Evolutionary conservation across 2,329 filamentous ascomycete species (phyloP).

Genomic region (Lachnellula cervina): DNA sequence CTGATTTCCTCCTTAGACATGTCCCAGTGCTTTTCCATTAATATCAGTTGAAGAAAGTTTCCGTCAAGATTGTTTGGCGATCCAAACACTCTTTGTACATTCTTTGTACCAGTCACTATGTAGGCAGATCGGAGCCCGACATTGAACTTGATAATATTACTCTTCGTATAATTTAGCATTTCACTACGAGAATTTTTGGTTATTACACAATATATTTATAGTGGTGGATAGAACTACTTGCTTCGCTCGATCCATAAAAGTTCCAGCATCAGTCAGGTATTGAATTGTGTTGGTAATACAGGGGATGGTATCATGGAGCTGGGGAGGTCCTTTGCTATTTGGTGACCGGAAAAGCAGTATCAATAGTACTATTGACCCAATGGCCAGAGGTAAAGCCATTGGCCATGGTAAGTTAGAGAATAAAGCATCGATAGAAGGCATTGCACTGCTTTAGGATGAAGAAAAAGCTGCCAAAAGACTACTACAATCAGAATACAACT

Average conservation of each 20-base stretch:
- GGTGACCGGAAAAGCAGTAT: not conserved
- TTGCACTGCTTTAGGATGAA: too few species aligned
- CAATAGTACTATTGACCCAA: too few species aligned
- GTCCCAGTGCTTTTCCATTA: not conserved
- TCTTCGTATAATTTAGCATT: not conserved
- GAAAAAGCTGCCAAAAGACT: too few species aligned
- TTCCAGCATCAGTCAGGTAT: not conserved
- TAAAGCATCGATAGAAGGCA: too few species aligned
- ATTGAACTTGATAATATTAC: not conserved
- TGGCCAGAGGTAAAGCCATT: too few species aligned
- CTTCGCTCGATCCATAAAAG: not conserved
- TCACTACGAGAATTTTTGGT: not conserved
- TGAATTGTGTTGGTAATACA: not conserved
- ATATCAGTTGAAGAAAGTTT: not conserved
- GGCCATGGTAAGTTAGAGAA: too few species aligned
- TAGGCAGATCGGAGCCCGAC: not conserved
- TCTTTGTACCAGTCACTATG: not conserved
- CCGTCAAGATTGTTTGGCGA: not conserved
- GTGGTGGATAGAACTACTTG: not conserved
- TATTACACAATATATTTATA: not conserved
- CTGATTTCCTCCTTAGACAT: not conserved
- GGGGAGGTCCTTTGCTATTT: not conserved
- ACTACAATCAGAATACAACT: too few species aligned
- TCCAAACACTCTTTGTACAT: not conserved
- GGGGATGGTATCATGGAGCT: not conserved